Percentiles rank a stretch among this genome's conserved stretches.
phyloP scores from a whole-genome alignment of 2,329 filamentous ascomycete species.

The Pseudogymnoascus sp. region DNA sequence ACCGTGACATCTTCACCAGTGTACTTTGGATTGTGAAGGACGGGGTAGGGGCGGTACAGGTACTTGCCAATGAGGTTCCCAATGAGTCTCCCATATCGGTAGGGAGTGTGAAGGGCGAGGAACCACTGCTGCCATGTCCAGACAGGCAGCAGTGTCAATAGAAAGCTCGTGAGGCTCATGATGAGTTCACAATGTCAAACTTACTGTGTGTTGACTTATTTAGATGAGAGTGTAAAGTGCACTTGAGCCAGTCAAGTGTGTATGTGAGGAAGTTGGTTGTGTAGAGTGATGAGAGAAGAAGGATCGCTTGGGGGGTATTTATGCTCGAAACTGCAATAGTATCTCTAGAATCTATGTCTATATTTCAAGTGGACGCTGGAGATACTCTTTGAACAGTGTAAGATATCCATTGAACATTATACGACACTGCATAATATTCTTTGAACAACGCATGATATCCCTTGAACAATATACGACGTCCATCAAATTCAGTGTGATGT shows the following conservation, averaged over 20 bases:
- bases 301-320: background rate
- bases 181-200: background rate
- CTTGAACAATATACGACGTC: background rate
- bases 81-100: constrained; percentile 78
- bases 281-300: background rate
- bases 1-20: constrained; percentile 82
- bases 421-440: background rate
- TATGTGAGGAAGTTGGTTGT: background rate
- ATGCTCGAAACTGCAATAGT: background rate
- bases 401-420: background rate
- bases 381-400: background rate
- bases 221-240: background rate
- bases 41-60: constrained; percentile 76
- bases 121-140: background rate
- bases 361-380: background rate
- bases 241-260: background rate
- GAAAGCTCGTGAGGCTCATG: background rate
- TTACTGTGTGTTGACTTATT: background rate
- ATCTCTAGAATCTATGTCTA: background rate
- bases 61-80: constrained; percentile 82
- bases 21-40: constrained; percentile 64
- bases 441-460: background rate
- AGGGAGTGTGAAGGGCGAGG: constrained; percentile 53
- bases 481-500: background rate
- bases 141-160: background rate